Evolutionary conservation across 2,329 filamentous ascomycete genomes (phyloP), one percentile per base, ranked within the genome.

Genomic region (Colletotrichum aenigma): DNA sequence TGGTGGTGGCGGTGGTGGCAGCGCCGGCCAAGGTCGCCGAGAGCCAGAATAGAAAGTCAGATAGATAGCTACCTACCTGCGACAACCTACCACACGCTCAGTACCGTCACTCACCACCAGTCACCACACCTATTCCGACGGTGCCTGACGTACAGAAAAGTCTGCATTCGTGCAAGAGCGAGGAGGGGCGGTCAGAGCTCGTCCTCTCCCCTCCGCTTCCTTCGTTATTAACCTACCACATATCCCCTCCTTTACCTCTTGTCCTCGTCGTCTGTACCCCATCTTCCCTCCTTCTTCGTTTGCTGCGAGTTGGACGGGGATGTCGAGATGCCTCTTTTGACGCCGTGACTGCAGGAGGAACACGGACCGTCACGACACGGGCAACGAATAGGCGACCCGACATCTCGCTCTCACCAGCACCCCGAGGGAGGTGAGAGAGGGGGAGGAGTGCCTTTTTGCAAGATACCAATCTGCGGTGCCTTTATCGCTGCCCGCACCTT

Each of bases 111-210:
- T 30, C 38, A 32, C 24, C 26, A 32, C n/a, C 26, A 4, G 48
- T 24, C 55, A 61, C 32, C 55, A 55, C n/a, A 48, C 43, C 43
- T 48, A 48, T 48, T 48, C 18, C n/a, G n/a, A 48, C 7, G 43
- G 43, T 48, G 43, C 43, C 43, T 48, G 43, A 21, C 43, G 43
- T 21, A 28, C 64, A 56, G 34, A 72, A 72, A 67, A 75, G n/a
- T 66, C 72, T 67, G 62, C n/a, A 24, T 66, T 52, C 43, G 62
- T 72, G 62, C 61, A 62, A 62, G 69, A 72, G 58, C 43, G 43
- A 48, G 9, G 43, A 48, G 73, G 68, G 73, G 73, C 73, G 73
- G 73, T 73, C 73, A 73, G 73, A 65, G 69, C 62, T 69, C 43
- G 43, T 48, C n/a, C 43, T 43, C 32, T 43, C 24, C 24, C 21